Percentiles rank a stretch among this genome's conserved stretches.
Evolutionary conservation across 371 early-diverging fungal species (phyloP).

Genomic region (Mucor sp.): DNA sequence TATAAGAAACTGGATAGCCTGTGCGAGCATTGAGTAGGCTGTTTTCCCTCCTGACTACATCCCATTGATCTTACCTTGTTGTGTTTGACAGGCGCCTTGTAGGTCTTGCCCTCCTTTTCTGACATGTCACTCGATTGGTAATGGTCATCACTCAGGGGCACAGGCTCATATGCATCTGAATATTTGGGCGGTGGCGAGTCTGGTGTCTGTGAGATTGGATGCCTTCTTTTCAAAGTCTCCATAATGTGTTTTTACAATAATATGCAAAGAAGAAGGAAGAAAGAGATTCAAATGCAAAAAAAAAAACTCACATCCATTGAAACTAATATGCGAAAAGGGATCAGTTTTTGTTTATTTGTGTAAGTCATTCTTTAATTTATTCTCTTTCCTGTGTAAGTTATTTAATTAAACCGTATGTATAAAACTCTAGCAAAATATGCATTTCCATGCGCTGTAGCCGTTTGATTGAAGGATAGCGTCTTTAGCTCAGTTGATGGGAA

Average conservation of each 20-base stretch:
- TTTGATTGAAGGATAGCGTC: background rate
- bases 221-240: constrained; percentile 27
- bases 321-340: too few relatives aligned
- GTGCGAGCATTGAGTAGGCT: background rate
- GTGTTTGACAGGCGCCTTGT: background rate
- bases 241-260: constrained; percentile 6
- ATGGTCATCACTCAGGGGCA: constrained; percentile 14
- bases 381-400: background rate
- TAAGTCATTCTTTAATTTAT: constrained; percentile 5
- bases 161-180: constrained; percentile 20
- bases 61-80: background rate
- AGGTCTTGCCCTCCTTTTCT: constrained; percentile 4
- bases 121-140: background rate
- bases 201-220: constrained; percentile 8
- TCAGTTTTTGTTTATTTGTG: constrained; percentile 6
- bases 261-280: background rate
- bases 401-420: background rate
- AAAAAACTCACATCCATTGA: too few relatives aligned
- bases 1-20: constrained; percentile 9
- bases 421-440: background rate
- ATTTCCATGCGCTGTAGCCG: background rate
- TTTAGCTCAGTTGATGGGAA: background rate
- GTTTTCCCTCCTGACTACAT: too few relatives aligned
- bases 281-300: background rate
- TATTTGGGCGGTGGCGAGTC: constrained; percentile 26